Conservation (phyloP, 306 rosid genomes). For the Glycyrrhiza uralensis region DNA sequence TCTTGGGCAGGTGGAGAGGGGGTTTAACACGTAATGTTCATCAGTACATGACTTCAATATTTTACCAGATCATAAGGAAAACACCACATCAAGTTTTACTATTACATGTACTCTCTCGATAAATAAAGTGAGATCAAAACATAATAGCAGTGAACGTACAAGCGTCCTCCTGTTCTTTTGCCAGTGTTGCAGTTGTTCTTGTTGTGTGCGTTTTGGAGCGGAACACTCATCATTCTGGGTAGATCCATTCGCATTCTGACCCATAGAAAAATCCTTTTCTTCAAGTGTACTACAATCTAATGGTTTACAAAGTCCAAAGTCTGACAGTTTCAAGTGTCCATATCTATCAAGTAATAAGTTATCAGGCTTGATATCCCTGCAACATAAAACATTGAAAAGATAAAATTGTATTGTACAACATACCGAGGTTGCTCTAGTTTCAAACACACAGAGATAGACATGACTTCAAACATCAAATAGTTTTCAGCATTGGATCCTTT, state of each 20-base stretch:
- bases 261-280: slow-evolving; percentile 71
- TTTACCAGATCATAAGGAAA: slow-evolving; percentile 3
- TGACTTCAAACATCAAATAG: neutral
- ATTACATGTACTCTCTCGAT: neutral
- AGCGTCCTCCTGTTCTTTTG: slow-evolving; percentile 96
- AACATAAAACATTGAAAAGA: slow-evolving; percentile 27
- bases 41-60: neutral
- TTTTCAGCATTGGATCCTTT: slow-evolving; percentile 27
- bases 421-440: slow-evolving; percentile 3
- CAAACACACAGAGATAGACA: slow-evolving; percentile 2
- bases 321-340: slow-evolving; percentile 93
- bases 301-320: slow-evolving; percentile 98
- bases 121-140: slow-evolving; percentile 9
- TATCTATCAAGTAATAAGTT: slow-evolving; percentile 90
- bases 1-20: neutral
- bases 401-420: neutral
- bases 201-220: slow-evolving; percentile 89
- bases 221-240: slow-evolving; percentile 53
- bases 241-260: slow-evolving; percentile 52
- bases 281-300: slow-evolving; percentile 83
- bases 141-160: slow-evolving; percentile 46
- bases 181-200: slow-evolving; percentile 93
- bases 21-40: neutral
- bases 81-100: slow-evolving; percentile 4
- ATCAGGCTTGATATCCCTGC: slow-evolving; percentile 98